phyloP scores from a whole-genome alignment of 2,329 filamentous ascomycete genomes.

The Lachnellula willkommii region DNA sequence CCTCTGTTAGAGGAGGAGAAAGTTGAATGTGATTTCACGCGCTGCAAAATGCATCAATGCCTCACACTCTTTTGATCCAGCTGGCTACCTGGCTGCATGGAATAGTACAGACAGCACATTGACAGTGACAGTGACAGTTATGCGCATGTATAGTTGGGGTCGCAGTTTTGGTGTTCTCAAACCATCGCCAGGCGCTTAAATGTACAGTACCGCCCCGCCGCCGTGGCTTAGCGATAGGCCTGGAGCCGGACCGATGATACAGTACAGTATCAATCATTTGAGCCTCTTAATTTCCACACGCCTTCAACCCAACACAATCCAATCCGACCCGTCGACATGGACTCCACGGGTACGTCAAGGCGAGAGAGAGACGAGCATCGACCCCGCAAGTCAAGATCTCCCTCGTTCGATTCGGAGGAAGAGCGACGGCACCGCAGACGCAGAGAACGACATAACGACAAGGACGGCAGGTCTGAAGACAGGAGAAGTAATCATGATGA shows the following conservation, averaged over 20 bases:
- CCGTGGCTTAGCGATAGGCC: neutral
- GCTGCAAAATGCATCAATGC: neutral
- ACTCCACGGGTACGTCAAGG: neutral
- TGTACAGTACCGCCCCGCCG: too few relatives aligned
- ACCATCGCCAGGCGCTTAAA: neutral
- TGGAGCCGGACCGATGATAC: neutral
- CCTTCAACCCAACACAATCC: neutral
- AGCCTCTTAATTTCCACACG: neutral
- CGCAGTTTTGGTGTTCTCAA: neutral
- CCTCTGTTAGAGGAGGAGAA: neutral
- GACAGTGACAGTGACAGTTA: neutral
- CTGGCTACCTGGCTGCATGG: neutral
- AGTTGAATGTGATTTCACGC: neutral
- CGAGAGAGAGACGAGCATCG: conserved; percentile 16
- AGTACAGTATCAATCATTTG: neutral
- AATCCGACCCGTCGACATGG: neutral
- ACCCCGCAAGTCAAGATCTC: conserved; percentile 21
- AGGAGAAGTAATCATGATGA: conserved; percentile 18
- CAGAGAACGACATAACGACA: conserved; percentile 1
- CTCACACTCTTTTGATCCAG: neutral
- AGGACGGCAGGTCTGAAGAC: conserved; percentile 1
- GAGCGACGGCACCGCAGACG: conserved; percentile 24
- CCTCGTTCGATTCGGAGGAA: conserved; percentile 27
- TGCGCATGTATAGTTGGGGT: neutral
- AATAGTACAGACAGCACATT: too few relatives aligned